phyloP scores from a whole-genome alignment of 768 basidiomycete species.

The Pleurotus cornucopiae region DNA sequence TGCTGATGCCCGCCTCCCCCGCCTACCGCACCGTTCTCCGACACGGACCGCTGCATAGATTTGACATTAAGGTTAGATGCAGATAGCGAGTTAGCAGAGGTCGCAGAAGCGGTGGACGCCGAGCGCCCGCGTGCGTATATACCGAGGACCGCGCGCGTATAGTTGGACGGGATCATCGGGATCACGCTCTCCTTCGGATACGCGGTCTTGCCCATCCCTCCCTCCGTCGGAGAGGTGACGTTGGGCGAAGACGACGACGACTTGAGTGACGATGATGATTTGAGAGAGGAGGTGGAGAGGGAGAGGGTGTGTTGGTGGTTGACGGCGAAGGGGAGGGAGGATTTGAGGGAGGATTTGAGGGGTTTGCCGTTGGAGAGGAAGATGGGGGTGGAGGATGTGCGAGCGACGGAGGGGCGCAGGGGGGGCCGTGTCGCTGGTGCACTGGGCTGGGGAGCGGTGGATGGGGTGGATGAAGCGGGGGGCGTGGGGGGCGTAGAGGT shows the following conservation, averaged over 20 bases:
- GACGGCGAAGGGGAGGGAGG: constrained; percentile 19
- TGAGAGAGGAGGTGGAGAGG: no score
- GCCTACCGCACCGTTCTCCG: no score
- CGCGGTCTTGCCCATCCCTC: no score
- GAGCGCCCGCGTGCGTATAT: neutral
- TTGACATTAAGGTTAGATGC: no score
- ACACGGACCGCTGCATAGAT: no score
- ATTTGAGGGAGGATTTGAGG: constrained; percentile 82
- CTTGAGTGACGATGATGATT: constrained; percentile 65
- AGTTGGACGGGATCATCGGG: constrained; percentile 12
- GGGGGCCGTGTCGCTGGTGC: constrained; percentile 10
- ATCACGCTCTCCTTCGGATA: constrained; percentile 4
- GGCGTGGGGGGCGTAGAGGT: constrained; percentile 32
- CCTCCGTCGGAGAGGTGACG: constrained; percentile 17
- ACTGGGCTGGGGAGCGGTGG: constrained; percentile 12
- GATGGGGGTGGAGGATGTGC: constrained; percentile 37
- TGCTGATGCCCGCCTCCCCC: no score
- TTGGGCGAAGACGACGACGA: constrained; percentile 45
- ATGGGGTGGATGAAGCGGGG: constrained; percentile 18
- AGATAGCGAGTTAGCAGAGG: no score
- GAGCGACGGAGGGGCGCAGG: constrained; percentile 23
- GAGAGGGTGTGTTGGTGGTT: no score
- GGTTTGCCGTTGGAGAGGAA: constrained; percentile 76
- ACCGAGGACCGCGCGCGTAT: constrained; percentile 11
- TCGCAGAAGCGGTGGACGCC: neutral